Percentiles rank a stretch among this genome's conserved stretches.
Evolutionary conservation across 1,284 basidiomycete genomes (phyloP).

Genomic region (Paramarasmius palmivorus): DNA sequence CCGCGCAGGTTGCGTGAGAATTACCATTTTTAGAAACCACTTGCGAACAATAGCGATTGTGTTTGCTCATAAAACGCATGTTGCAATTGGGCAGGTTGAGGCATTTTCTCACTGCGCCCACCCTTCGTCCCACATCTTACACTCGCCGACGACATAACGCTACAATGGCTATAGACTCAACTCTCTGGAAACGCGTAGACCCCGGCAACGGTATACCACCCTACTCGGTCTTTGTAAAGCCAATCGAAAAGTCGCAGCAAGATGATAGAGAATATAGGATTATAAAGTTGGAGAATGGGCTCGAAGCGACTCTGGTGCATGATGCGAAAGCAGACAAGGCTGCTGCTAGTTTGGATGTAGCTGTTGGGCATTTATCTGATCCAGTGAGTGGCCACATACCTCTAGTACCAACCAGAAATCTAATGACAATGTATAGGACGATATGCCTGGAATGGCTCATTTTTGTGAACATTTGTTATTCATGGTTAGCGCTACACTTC

Average conservation of each 20-base stretch:
- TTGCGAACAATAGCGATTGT: too few relatives aligned
- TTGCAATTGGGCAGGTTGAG: too few relatives aligned
- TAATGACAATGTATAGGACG: conserved; percentile 48
- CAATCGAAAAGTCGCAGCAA: conserved; percentile 74
- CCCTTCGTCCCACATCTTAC: too few relatives aligned
- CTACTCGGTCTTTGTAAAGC: conserved; percentile 60
- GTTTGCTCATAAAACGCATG: too few relatives aligned
- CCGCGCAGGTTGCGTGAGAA: too few relatives aligned
- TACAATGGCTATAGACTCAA: conserved; percentile 12
- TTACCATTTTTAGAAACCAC: too few relatives aligned
- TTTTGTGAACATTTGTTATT: conserved; percentile 97
- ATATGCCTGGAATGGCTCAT: conserved; percentile 88
- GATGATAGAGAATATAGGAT: conserved; percentile 82
- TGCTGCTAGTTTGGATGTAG: conserved; percentile 93
- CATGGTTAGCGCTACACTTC: conserved; percentile 59
- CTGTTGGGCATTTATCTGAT: conserved; percentile 93
- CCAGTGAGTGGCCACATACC: conserved; percentile 70
- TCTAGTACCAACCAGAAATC: background rate
- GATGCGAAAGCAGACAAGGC: conserved; percentile 93
- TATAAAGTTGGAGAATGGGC: conserved; percentile 84
- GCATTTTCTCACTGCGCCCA: too few relatives aligned
- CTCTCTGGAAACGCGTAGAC: conserved; percentile 40
- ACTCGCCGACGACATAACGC: too few relatives aligned
- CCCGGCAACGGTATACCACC: conserved; percentile 32
- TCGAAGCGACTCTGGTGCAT: conserved; percentile 85